Evolutionary conservation across 805 yeast genomes (phyloP), one percentile per base, ranked within the genome.

Genomic region (Yamadazyma insecticola): DNA sequence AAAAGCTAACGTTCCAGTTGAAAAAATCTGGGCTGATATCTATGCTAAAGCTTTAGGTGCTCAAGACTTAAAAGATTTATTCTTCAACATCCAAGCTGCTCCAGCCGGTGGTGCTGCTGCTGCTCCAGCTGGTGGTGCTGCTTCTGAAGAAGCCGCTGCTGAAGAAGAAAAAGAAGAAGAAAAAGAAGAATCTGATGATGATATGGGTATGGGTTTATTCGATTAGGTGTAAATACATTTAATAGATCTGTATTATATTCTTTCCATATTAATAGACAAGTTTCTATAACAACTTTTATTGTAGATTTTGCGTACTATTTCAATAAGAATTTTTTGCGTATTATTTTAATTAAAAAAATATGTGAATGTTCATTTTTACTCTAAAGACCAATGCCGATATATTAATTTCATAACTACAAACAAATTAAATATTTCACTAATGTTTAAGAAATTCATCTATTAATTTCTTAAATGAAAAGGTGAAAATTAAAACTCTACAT

Each of bases 11-110:
- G 54, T 66, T 37, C 69, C 63, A 53, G 55, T 65, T 41, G 71
- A 66, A 56, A 48, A 53, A 35, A 63, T 66, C 57, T 66, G 72
- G 72, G 56, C 70, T 44, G 70, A 65, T 53, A 52, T 66, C 49
- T 66, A 50, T 57, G 61, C 72, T 49, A 65, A 63, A 57, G 72
- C 72, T 47, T 60, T 66, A 49, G 65, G 60, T 40, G 67, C 67
- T 45, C 54, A 63, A 55, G 51, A 66, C 64, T 63, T 66, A 59
- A 63, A 65, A 58, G 70, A 63, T 40, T 60, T 63, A 38, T 66
- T 66, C 69, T 66, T 66, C 64, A 66, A 66, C 70, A 55, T 66
- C 54, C 55, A 63, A 32, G 45, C 70, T 50, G 70, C 52, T 43
- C 65, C 71, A 44, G 70, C 70, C 52, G 56, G 65, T 38, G 60